Percentiles rank a stretch among this genome's conserved stretches.
Evolutionary conservation across 345 rosid species (phyloP).

Genomic region (Populus davidiana): DNA sequence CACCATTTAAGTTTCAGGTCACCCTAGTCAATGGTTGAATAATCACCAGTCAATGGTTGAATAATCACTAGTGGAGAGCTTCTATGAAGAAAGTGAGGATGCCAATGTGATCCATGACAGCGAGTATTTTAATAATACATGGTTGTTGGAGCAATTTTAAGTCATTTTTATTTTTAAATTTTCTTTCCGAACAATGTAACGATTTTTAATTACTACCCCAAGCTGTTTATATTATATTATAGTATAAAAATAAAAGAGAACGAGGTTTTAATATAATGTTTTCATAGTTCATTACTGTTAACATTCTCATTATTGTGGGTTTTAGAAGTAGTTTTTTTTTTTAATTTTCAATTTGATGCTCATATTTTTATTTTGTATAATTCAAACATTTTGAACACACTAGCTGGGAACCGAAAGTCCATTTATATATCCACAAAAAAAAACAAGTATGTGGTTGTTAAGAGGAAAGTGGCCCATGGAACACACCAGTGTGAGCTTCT

Average conservation of each 20-base stretch:
- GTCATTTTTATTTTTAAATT: background rate
- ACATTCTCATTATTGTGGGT: no score
- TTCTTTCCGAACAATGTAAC: background rate
- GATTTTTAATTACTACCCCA: background rate
- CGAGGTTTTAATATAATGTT: no score
- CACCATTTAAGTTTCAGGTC: background rate
- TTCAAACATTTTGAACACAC: no score
- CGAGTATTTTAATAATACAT: background rate
- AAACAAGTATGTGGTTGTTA: background rate
- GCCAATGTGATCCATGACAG: background rate
- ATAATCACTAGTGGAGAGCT: background rate
- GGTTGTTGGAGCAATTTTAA: background rate
- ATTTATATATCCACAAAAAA: background rate
- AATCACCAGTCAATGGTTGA: background rate
- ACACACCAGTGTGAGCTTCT: slow-evolving; percentile 53
- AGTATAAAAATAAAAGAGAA: no score
- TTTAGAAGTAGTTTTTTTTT: no score
- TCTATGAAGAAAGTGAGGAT: background rate
- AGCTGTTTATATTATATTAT: no score
- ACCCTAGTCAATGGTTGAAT: background rate
- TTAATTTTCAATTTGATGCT: no score
- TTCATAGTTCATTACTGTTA: no score
- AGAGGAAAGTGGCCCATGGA: background rate
- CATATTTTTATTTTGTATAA: no score
- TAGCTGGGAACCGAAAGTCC: no score